Conservation (phyloP, 1,284 basidiomycete species). For the Retiboletus flavoniger region DNA sequence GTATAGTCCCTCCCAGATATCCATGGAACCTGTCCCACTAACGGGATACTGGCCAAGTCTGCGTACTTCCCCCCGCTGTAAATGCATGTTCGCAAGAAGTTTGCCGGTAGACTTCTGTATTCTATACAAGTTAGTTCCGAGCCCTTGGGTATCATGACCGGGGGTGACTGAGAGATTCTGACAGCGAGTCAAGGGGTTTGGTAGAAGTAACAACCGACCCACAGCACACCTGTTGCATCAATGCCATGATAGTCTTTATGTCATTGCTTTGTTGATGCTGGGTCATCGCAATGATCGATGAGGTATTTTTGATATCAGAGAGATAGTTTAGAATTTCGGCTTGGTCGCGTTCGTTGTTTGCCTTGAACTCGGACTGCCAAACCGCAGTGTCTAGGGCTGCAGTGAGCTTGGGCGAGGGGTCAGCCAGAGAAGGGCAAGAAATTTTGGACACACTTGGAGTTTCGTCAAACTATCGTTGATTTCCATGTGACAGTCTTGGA, state of each 20-base stretch:
- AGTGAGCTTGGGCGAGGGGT: conserved; percentile 36
- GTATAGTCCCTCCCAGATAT: conserved; percentile 55
- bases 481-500: conserved; percentile 41
- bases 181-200: not conserved
- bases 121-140: conserved; percentile 49
- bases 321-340: conserved; percentile 42
- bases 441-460: conserved; percentile 39
- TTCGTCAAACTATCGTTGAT: conserved; percentile 43
- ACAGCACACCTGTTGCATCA: conserved; percentile 45
- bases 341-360: conserved; percentile 41
- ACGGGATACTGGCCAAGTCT: conserved; percentile 48
- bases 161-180: conserved; percentile 34
- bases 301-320: conserved; percentile 42
- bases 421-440: conserved; percentile 7
- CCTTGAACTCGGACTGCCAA: conserved; percentile 46
- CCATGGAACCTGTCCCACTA: conserved; percentile 48
- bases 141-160: conserved; percentile 39
- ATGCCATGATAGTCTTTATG: conserved; percentile 40
- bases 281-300: conserved; percentile 36
- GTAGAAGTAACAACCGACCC: not conserved
- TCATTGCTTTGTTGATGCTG: conserved; percentile 33
- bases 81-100: conserved; percentile 48
- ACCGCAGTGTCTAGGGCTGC: conserved; percentile 45
- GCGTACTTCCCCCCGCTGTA: conserved; percentile 51
- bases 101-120: conserved; percentile 44